phyloP scores from a whole-genome alignment of 345 rosid species.

The Hibiscus tridactylites region DNA sequence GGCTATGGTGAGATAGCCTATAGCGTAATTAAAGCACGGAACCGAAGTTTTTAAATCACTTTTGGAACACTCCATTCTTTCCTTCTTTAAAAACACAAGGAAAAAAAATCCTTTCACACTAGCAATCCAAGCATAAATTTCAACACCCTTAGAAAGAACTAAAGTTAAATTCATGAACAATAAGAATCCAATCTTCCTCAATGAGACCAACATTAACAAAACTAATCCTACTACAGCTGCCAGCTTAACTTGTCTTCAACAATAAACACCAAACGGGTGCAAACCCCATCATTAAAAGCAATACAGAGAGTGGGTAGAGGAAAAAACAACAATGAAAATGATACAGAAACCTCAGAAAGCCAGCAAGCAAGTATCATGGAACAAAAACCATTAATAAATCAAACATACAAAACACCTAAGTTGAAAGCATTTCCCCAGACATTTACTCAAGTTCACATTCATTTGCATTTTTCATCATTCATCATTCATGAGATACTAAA shows the following conservation, averaged over 20 bases:
- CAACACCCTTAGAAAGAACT: neutral
- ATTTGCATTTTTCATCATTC: neutral
- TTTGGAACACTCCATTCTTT: neutral
- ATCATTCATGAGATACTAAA: neutral
- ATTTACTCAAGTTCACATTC: neutral
- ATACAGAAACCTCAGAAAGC: neutral
- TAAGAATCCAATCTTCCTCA: neutral
- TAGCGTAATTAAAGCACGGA: neutral
- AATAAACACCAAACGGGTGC: neutral
- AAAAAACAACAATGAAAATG: neutral
- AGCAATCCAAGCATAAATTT: neutral
- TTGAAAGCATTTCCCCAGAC: neutral
- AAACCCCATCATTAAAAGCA: neutral
- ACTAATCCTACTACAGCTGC: neutral
- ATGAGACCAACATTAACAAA: neutral
- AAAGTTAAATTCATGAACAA: neutral
- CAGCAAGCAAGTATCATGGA: neutral
- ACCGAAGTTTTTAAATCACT: neutral
- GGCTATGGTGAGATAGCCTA: neutral
- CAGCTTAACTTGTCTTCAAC: neutral
- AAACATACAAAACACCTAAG: neutral
- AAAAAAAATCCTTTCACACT: neutral
- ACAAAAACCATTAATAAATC: neutral
- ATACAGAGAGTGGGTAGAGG: neutral
- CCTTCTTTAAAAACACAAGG: neutral